Conservation (phyloP, 768 basidiomycete genomes). For the Auricularia heimuer region DNA sequence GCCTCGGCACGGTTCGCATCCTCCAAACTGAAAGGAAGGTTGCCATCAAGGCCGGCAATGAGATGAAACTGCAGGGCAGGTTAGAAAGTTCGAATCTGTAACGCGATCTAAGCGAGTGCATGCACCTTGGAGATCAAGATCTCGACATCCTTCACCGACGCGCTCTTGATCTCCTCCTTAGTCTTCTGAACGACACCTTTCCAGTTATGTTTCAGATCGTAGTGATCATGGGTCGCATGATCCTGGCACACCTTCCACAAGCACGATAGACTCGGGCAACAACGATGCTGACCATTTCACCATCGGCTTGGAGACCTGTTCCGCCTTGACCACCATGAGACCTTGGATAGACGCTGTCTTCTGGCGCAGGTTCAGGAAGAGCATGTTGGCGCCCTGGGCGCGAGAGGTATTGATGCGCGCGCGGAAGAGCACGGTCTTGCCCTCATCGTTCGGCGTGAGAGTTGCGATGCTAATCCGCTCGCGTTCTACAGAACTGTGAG, state of each 20-base stretch:
- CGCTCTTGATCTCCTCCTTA: slow-evolving; percentile 83
- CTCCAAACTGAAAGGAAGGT: slow-evolving; percentile 85
- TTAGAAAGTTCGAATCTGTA: slow-evolving; percentile 3
- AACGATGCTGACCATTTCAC: slow-evolving; percentile 80
- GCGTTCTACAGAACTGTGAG: slow-evolving; percentile 33
- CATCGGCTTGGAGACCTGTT: slow-evolving; percentile 92
- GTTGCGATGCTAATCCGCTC: slow-evolving; percentile 54
- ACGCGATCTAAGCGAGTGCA: slow-evolving; percentile 23
- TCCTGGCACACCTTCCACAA: slow-evolving; percentile 47
- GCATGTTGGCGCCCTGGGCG: slow-evolving; percentile 91
- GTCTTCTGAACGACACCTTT: slow-evolving; percentile 63
- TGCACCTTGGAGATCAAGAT: slow-evolving; percentile 72
- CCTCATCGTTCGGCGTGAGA: slow-evolving; percentile 52
- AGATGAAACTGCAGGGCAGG: slow-evolving; percentile 54
- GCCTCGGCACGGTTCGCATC: slow-evolving; percentile 82
- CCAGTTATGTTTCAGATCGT: neutral
- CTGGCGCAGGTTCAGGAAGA: slow-evolving; percentile 88
- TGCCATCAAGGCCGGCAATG: slow-evolving; percentile 63
- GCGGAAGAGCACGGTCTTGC: slow-evolving; percentile 70
- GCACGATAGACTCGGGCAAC: slow-evolving; percentile 80
- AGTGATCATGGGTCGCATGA: no score
- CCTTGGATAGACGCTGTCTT: slow-evolving; percentile 81
- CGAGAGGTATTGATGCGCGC: slow-evolving; percentile 88
- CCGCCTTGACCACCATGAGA: slow-evolving; percentile 58
- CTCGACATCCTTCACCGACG: slow-evolving; percentile 79